Percentiles rank a stretch among this genome's conserved stretches.
Conservation (phyloP, 495 filamentous ascomycete species). For the Daldinia decipiens region DNA sequence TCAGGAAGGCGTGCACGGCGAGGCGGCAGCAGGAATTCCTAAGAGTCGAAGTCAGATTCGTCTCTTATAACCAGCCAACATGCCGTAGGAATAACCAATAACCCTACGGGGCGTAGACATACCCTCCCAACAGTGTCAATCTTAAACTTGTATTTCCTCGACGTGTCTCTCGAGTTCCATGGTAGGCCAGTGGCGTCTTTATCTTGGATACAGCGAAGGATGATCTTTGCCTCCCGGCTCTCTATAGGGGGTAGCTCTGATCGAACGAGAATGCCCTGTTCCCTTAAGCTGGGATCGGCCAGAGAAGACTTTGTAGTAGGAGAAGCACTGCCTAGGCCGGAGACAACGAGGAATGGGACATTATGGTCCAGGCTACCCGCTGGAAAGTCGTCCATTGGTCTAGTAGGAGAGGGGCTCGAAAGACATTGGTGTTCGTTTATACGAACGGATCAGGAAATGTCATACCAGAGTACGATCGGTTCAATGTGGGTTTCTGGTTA, state of each 20-base stretch:
- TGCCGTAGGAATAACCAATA: background rate
- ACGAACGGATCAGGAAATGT: conserved; percentile 15
- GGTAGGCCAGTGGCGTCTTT: conserved; percentile 70
- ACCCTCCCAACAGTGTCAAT: conserved; percentile 83
- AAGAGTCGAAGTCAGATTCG: conserved; percentile 32
- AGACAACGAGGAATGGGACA: conserved; percentile 80
- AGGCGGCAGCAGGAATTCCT: conserved; percentile 63
- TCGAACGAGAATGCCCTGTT: conserved; percentile 67
- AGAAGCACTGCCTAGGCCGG: conserved; percentile 67
- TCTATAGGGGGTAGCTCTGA: conserved; percentile 75
- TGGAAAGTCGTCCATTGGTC: conserved; percentile 86
- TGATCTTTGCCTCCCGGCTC: conserved; percentile 68
- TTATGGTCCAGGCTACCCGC: conserved; percentile 82
- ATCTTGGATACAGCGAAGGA: conserved; percentile 74
- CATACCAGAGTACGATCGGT: conserved; percentile 17
- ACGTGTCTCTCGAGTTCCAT: conserved; percentile 63
- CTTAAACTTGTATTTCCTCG: conserved; percentile 64
- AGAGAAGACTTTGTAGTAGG: conserved; percentile 37
- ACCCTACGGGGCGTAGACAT: conserved; percentile 51
- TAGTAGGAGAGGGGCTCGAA: conserved; percentile 30
- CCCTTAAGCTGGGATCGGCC: conserved; percentile 63
- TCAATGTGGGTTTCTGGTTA: conserved; percentile 9
- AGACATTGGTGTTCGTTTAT: conserved; percentile 34
- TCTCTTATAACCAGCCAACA: background rate
- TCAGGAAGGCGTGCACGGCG: conserved; percentile 61